A percentile compares a stretch with the other conserved stretches of the same genome.
Evolutionary conservation across 495 filamentous ascomycete species (phyloP).

Genomic region (Neurospora sp.): DNA sequence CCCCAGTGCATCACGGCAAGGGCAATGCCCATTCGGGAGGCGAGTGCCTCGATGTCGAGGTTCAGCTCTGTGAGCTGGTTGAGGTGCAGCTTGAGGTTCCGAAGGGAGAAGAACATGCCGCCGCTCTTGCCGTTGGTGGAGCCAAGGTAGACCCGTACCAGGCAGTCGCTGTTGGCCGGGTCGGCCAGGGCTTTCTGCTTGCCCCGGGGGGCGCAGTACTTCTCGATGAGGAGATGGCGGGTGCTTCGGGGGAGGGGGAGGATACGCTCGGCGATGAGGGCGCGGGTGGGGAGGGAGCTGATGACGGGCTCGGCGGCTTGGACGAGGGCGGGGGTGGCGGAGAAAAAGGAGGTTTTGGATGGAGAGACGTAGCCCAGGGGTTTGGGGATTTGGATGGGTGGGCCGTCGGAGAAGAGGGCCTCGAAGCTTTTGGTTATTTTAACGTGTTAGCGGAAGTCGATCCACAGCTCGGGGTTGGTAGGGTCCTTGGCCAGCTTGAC

Average conservation of each 20-base stretch:
- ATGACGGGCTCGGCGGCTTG: neutral
- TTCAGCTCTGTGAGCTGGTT: conserved; percentile 9
- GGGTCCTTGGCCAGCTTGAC: conserved; percentile 6
- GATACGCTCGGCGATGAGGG: conserved; percentile 4
- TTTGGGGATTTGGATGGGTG: neutral
- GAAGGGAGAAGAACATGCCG: conserved; percentile 5
- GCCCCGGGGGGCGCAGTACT: conserved; percentile 13
- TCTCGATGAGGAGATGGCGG: conserved; percentile 11
- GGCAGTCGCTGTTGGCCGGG: conserved; percentile 16
- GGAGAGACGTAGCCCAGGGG: neutral
- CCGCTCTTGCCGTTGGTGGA: conserved; percentile 2
- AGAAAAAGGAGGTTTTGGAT: neutral
- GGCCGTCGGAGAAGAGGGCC: neutral
- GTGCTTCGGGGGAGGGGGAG: conserved; percentile 2
- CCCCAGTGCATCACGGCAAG: conserved; percentile 12
- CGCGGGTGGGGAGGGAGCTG: conserved; percentile 1
- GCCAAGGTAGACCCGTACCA: conserved; percentile 20
- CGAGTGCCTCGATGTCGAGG: conserved; percentile 1
- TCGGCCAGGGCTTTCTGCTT: conserved; percentile 3
- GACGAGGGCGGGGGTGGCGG: neutral
- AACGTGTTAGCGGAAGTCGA: conserved; percentile 1
- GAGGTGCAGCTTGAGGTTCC: conserved; percentile 11
- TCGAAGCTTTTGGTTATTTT: neutral
- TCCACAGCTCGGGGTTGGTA: conserved; percentile 1
- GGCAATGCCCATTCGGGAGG: conserved; percentile 1